phyloP scores from a whole-genome alignment of 345 rosid genomes.

The Geranium brycei region DNA sequence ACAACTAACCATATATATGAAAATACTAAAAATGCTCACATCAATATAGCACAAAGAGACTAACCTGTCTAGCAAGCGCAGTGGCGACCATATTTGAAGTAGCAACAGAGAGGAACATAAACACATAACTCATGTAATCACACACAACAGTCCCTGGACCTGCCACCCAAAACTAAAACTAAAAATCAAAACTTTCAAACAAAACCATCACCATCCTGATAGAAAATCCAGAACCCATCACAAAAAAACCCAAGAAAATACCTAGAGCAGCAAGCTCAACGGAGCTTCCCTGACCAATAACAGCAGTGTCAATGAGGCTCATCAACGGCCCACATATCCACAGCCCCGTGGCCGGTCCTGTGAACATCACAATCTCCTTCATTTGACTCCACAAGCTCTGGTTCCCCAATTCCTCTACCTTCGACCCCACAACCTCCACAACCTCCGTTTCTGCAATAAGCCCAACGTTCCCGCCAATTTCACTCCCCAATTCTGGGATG shows the following conservation, averaged over 20 bases:
- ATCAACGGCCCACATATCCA: conserved; percentile 42
- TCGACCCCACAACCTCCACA: neutral
- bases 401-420: conserved; percentile 15
- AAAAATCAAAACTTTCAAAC: neutral
- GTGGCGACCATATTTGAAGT: conserved; percentile 44
- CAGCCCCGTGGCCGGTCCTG: too few species aligned
- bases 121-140: conserved; percentile 23
- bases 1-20: neutral
- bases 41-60: conserved; percentile 1
- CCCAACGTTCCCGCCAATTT: neutral
- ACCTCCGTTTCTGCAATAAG: neutral
- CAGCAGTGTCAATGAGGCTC: conserved; percentile 33
- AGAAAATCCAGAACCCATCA: too few species aligned
- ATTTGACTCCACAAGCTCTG: conserved; percentile 21
- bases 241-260: neutral
- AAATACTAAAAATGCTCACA: neutral
- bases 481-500: neutral
- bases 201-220: too few species aligned
- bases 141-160: conserved; percentile 37
- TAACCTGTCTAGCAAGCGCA: conserved; percentile 30
- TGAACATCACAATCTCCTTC: too few species aligned
- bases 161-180: conserved; percentile 5
- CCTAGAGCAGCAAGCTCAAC: conserved; percentile 44
- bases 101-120: conserved; percentile 43
- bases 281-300: conserved; percentile 36